These are phyloP conservation scores for Sanguinoderma infundibulare DNA, from an alignment of 1,284 basidiomycete genomes.

Conservation along the genomic window DNA sequence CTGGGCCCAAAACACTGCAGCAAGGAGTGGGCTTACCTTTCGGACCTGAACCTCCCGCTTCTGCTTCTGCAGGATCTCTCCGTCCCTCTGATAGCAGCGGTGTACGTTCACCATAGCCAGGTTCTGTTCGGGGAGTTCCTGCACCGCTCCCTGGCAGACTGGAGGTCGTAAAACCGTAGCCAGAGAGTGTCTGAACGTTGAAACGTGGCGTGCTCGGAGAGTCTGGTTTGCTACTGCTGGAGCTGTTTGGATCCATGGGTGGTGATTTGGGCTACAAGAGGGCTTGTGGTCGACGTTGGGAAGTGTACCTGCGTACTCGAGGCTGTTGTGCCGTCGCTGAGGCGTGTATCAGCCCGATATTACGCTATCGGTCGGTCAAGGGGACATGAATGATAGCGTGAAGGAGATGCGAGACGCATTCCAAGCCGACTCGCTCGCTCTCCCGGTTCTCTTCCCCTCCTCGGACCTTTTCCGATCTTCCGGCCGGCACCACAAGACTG, in stretches of 20 bases:
- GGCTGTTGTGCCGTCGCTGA: not conserved
- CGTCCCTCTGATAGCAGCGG: not conserved
- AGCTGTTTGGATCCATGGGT: not conserved
- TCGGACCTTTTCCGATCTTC: not conserved
- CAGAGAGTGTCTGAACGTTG: not conserved
- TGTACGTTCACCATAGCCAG: not conserved
- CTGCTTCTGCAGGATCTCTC: not conserved
- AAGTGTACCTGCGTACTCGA: not conserved
- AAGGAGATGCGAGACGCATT: not conserved
- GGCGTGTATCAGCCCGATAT: not conserved
- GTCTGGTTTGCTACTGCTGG: not conserved
- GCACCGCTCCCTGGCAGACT: slow-evolving; percentile 3
- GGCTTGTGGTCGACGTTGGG: not conserved
- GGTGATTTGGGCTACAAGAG: not conserved
- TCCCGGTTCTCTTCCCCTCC: not conserved
- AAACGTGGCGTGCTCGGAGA: not conserved
- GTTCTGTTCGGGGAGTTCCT: not conserved
- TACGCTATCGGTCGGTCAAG: not conserved
- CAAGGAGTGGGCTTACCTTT: slow-evolving; percentile 5
- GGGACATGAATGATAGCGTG: not conserved
- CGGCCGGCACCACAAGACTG: not conserved
- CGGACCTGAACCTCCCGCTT: not conserved
- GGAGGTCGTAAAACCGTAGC: not conserved
- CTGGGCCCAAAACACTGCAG: not conserved
- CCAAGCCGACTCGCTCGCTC: not conserved